Evolutionary conservation across 768 basidiomycete genomes (phyloP), one percentile per base, ranked within the genome.

Genomic region (Clathrus columnatus): DNA sequence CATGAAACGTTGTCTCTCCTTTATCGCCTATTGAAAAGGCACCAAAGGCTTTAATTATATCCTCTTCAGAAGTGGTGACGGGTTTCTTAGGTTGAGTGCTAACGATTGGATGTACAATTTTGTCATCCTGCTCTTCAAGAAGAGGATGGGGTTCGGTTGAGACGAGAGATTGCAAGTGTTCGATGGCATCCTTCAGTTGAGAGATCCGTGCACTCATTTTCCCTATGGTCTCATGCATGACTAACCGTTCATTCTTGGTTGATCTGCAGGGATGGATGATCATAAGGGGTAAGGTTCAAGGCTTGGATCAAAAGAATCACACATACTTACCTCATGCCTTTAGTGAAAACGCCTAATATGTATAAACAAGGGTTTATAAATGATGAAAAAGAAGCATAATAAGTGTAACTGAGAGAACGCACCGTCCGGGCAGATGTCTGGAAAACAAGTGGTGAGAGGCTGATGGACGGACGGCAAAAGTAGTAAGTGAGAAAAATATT

Each of bases 141-240:
- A 86, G 69, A 2, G 84, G 80, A 62, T 86, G 84, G 4, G 71
- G 69, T 42, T 82, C 75, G 48, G 74, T 72, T 0, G 82, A 82
- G 2, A 79, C 70, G 6, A 75, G 73, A 2, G 78, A 69, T 57
- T 85, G 83, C 7, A 83, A 72, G 28, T 81, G 77, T 4, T 82
- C 80, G 7, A 86, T 68, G 0, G 81, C 82, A 57, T 84, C 84
- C 64, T 84, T 84, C 0, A 85, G 73, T 61, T 84, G 81, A 29
- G 82, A 76, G 48, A 86, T 84, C 7, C 84, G 77, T 61, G 79
- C 74, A 64, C 78, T 77, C 82, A 85, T 84, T 50, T 82, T 77
- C 7, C 77, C 67, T 21, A 85, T 84, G 65, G 84, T 83, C 50
- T 72, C 70, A 62, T 85, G 83, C 17, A 87, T 55, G 21, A 55